Base-by-base conservation (phyloP, 805 yeast species). In the Brettanomyces nanus region DNA sequence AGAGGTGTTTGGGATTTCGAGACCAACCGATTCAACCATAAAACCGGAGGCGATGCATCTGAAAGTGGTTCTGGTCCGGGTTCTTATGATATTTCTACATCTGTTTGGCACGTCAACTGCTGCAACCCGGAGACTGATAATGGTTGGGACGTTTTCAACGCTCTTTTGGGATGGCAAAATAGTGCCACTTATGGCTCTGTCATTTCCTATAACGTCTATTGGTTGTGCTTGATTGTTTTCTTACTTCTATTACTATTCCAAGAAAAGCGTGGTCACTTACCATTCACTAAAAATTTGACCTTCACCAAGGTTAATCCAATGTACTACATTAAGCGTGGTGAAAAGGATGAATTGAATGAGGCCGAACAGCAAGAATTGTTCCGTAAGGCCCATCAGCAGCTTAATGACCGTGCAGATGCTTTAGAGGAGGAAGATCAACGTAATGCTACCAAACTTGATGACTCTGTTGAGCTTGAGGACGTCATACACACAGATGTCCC, bases 101-200 rank as follows among this genome's bases (percentile, higher is more conserved):
- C 83, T 11, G 96, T 90, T 20, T 90, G 95, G 89, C 98, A 90
- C 65, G 94, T 90, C 44, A 87, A 90, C 72, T 90, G 97, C 67
- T 90, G 97, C 69, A 87, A 87, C 63, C 97, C 97, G 33, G 89
- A 82, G 61, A 68, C 71, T 42, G 90, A 82, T 63, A 78, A 80
- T 51, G 97, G 97, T 66, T 90, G 97, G 97, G 95, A 87, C 73
- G 79, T 90, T 44, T 90, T 90, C 73, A 90, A 90, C 56, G 85
- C 97, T 20, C 62, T 90, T 40, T 68, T 90, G 46, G 98, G 97
- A 45, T 90, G 98, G 98, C 95, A 87, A 67, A 90, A 90, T 65
- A 75, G 95, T 38, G 97, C 96, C 42, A 86, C 95, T 47, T 74
- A 85, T 58, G 95, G 97, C 40, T 85, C 96, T 4, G 89, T 90